Conservation (phyloP, 2,329 filamentous ascomycete species). For the Curvularia lunata region DNA sequence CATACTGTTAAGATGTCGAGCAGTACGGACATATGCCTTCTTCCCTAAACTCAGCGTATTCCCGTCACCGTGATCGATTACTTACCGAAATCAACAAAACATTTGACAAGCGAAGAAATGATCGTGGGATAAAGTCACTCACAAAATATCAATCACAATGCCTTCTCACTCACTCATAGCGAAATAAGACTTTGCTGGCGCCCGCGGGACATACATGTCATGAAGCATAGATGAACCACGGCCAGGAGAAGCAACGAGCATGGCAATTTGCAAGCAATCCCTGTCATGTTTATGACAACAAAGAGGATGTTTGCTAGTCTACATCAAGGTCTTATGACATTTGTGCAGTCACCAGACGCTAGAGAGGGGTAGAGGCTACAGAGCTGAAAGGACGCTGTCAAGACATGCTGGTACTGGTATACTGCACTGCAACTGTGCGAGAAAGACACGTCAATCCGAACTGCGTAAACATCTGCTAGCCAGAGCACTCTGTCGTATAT, state of each 20-base stretch:
- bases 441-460: conserved; percentile 2
- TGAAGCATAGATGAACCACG: background rate
- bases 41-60: no score
- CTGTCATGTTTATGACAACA: background rate
- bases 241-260: background rate
- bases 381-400: background rate
- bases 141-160: no score
- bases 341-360: background rate
- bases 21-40: no score
- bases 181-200: background rate
- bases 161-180: background rate
- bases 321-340: background rate
- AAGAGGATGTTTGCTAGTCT: background rate
- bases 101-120: no score
- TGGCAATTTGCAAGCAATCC: background rate
- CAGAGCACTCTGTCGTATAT: conserved; percentile 7
- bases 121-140: no score
- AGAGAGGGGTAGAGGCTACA: background rate
- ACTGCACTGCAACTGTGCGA: background rate
- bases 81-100: no score
- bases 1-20: background rate
- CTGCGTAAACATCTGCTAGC: conserved; percentile 7
- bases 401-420: background rate
- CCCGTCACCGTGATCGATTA: no score
- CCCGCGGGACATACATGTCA: background rate